Evolutionary conservation across 2,329 filamentous ascomycete genomes (phyloP), one percentile per base, ranked within the genome.

Genomic region (Colletotrichum cereale): DNA sequence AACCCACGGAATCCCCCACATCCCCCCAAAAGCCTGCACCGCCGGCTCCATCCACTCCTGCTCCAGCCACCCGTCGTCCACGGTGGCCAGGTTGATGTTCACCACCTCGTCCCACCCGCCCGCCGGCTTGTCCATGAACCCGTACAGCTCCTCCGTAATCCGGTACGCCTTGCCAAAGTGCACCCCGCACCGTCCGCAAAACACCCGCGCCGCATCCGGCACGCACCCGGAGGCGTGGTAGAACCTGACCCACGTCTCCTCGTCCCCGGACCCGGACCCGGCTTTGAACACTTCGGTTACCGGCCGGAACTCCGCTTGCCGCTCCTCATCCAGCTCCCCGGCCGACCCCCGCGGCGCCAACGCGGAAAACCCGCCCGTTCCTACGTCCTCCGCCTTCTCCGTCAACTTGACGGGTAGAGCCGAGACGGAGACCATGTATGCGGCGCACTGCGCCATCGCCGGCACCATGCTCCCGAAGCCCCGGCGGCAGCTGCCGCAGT

Each of bases 121-220:
- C 1, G 76, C 75, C 0, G 76, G 5, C n/a, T 73, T 71, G 0
- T 64, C 75, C 18, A 55, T 71, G 29, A 76, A 72, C 10, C 77
- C 75, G 58, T 58, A 78, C 50, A 66, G 70, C 0, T 77, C 11
- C 5, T 67, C 72, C 0, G 76, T 70, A 3, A 40, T 29, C 34
- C n/a, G 55, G 34, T 26, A 57, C 8, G 34, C n/a, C 55, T 40
- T 38, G n/a, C 55, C 34, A 40, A 57, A 40, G n/a, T 57, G 55
- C 36, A 55, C 48, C 38, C 77, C 76, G 57, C 76, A 78, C 11
- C 77, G 76, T 0, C 74, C 74, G 26, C 77, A 79, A 58, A 78
- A 79, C 52, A 69, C 73, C 14, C 77, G 76, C 0, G 77, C 77
- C 47, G 50, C 53, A 0, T 61, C 64, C 5, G 57, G 42, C 26